Evolutionary conservation across 805 yeast species (phyloP), one percentile per base, ranked within the genome.

Genomic region (Kazachstania bromeliacearum): DNA sequence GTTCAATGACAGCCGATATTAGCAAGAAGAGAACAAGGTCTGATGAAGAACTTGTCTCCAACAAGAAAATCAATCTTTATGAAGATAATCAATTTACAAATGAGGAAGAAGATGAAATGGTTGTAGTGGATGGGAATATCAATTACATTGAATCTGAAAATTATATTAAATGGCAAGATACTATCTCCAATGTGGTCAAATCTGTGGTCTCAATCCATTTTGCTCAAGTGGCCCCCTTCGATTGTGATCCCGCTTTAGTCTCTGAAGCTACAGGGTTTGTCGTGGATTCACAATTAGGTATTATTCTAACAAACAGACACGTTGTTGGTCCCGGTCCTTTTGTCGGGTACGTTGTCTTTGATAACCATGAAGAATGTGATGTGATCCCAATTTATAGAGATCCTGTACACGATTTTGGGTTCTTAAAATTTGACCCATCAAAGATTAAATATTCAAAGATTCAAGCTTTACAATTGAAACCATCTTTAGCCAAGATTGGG

Each of bases 251-350:
- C 2, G 79, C 94, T 1, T 59, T 79, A 30, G 85, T 80, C 19
- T 75, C 84, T 36, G 94, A 88, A 58, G 96, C 96, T n/a, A 85
- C 96, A 0, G 96, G 96, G 2, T 88, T 88, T 57, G 85, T 88
- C 5, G 96, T 88, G 8, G 96, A 88, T 57, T 70, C 89, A 2
- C 66, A 71, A 37, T 60, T 75, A 18, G 96, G 96, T 12, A 73
- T 87, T 40, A 85, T 88, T 42, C 67, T 88, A 55, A 88, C 96
- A 8, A 88, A 88, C 62, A 71, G 96, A 53, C 96, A 88, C 53
- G 96, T 88, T 33, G 96, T 87, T 28, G 95, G 95, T 2, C 87
- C 96, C 0, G 95, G 96, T 13, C 96, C 96, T 1, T 87, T 88
- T 57, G 72, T 77, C 24, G 96, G 96, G 1, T 85, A 81, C 52